Percentiles rank a stretch among this genome's conserved stretches.
phyloP scores from a whole-genome alignment of 495 filamentous ascomycete genomes.

The Venustampulla echinocandica region DNA sequence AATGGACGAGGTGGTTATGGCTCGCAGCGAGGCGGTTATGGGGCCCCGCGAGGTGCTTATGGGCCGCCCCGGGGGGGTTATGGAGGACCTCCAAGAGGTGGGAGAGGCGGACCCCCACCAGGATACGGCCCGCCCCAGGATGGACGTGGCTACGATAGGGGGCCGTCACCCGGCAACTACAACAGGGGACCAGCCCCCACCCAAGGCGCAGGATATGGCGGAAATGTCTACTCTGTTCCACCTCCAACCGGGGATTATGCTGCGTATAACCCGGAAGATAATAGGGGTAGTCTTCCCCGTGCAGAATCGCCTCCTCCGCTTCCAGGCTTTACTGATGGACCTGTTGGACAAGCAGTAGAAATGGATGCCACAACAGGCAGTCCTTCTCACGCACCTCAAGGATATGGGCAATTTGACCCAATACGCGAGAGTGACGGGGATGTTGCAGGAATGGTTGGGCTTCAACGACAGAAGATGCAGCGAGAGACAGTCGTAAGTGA shows the following conservation, averaged over 20 bases:
- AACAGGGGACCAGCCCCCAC: constrained; percentile 11
- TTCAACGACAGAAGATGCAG: constrained; percentile 48
- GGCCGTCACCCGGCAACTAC: constrained; percentile 24
- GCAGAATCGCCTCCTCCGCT: constrained; percentile 59
- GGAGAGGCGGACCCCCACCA: constrained; percentile 48
- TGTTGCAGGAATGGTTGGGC: constrained; percentile 57
- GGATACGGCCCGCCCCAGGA: constrained; percentile 41
- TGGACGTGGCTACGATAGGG: constrained; percentile 28
- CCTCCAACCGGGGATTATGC: constrained; percentile 27
- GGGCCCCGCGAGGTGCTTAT: constrained; percentile 47
- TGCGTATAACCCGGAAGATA: constrained; percentile 34
- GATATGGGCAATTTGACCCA: constrained; percentile 38
- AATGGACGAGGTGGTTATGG: constrained; percentile 34
- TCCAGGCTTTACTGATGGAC: constrained; percentile 39
- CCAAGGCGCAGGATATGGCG: constrained; percentile 2
- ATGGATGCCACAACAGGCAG: constrained; percentile 64
- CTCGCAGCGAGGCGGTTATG: constrained; percentile 19
- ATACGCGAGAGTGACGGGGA: constrained; percentile 59
- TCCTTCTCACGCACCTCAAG: constrained; percentile 30
- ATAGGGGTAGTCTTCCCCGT: constrained; percentile 33
- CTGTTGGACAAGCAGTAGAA: constrained; percentile 69
- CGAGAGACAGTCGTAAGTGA: constrained; percentile 46
- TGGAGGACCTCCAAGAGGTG: constrained; percentile 34
- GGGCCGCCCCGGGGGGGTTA: constrained; percentile 42
- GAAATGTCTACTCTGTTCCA: constrained; percentile 10